Conservation (phyloP, 768 basidiomycete genomes). For the Rhizopogon salebrosus region DNA sequence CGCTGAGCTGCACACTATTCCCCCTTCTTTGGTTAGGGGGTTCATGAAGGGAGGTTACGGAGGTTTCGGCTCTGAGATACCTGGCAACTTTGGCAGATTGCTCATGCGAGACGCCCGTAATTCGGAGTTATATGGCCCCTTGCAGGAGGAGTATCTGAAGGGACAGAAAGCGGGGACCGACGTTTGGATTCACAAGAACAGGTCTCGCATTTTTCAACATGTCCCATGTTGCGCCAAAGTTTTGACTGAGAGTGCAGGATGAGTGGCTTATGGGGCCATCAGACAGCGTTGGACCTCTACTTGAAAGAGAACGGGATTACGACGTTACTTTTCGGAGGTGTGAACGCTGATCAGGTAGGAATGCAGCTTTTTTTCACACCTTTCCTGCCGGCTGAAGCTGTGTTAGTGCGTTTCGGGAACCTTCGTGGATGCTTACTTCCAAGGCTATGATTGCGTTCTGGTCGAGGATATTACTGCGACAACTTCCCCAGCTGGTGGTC, state of each 20-base stretch:
- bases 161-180: constrained; percentile 54
- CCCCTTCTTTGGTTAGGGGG: constrained; percentile 52
- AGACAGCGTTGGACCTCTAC: constrained; percentile 57
- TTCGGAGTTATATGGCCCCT: constrained; percentile 57
- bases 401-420: constrained; percentile 61
- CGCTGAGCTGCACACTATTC: constrained; percentile 55
- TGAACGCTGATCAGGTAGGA: constrained; percentile 60
- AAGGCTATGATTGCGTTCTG: constrained; percentile 59
- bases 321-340: constrained; percentile 58
- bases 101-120: constrained; percentile 56
- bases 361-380: neutral
- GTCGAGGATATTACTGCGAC: constrained; percentile 59
- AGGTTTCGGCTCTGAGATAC: constrained; percentile 52
- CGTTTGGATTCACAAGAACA: constrained; percentile 70
- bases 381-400: neutral
- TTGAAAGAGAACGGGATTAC: constrained; percentile 58
- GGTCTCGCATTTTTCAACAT: constrained; percentile 28
- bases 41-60: constrained; percentile 44
- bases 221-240: neutral
- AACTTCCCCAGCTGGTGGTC: constrained; percentile 50
- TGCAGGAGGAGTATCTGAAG: constrained; percentile 49
- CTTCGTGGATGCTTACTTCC: constrained; percentile 56
- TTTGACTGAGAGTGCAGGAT: constrained; percentile 33
- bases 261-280: constrained; percentile 63
- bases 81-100: constrained; percentile 48